phyloP scores from a whole-genome alignment of 2,329 filamentous ascomycete species.

The Lecanoromycetidae sp. region DNA sequence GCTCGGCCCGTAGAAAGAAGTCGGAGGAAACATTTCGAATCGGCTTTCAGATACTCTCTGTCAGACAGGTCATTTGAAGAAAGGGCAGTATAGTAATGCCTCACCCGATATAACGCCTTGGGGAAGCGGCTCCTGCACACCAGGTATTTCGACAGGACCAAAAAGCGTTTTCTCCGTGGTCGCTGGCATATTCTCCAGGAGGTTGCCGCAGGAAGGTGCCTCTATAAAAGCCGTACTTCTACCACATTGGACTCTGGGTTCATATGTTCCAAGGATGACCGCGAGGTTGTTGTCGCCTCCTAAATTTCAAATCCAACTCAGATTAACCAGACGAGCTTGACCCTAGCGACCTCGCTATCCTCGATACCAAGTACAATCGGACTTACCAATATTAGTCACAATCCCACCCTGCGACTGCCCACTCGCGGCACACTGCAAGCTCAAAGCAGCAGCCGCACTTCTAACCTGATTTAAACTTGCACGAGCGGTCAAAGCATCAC shows the following conservation, averaged over 20 bases:
- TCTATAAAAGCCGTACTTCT: background rate
- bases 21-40: background rate
- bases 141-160: background rate
- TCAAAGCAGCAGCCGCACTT: background rate
- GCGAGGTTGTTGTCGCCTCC: slow-evolving; percentile 10
- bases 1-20: background rate
- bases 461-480: slow-evolving; percentile 3
- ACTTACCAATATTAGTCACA: slow-evolving; percentile 6
- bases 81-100: background rate
- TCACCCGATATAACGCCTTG: background rate
- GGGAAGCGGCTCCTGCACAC: background rate
- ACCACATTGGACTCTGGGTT: background rate
- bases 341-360: background rate
- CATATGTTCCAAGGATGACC: background rate
- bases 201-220: background rate
- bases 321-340: background rate
- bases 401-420: background rate
- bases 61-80: background rate
- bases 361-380: background rate
- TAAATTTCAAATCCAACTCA: too few relatives aligned
- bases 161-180: background rate
- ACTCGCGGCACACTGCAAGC: background rate
- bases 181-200: slow-evolving; percentile 1
- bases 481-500: background rate
- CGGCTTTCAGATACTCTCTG: background rate